Percentiles rank a stretch among this genome's conserved stretches.
phyloP scores from a whole-genome alignment of 163 green algal genomes.

The Coccomyxa subellipsoidea region DNA sequence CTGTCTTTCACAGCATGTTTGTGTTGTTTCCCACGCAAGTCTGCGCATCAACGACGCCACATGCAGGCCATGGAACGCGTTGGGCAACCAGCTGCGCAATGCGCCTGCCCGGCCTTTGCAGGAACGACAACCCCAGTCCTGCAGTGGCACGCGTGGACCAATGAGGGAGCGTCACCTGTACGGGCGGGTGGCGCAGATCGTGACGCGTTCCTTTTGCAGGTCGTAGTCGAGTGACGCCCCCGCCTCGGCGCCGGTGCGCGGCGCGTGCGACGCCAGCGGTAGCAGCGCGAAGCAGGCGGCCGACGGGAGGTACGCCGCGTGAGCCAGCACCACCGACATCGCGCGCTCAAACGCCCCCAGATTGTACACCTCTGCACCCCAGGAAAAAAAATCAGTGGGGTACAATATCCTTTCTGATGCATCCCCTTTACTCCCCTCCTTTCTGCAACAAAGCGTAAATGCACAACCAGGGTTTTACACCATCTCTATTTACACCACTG shows the following conservation, averaged over 20 bases:
- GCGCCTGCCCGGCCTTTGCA: no score
- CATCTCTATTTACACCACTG: no score
- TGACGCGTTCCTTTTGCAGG: conserved; percentile 47
- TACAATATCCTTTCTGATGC: no score
- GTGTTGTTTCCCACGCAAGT: no score
- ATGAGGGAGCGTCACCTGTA: conserved; percentile 44
- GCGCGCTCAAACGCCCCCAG: conserved; percentile 59
- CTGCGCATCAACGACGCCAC: background rate
- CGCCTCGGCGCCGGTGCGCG: conserved; percentile 55
- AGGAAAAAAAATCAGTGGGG: no score
- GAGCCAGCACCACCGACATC: conserved; percentile 79
- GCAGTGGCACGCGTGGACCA: no score
- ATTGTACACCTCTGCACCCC: conserved; percentile 37
- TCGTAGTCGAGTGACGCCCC: conserved; percentile 80
- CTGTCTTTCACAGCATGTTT: no score
- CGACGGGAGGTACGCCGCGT: conserved; percentile 75
- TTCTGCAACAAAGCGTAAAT: no score
- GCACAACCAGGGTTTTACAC: no score
- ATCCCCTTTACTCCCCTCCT: no score
- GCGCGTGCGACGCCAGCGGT: conserved; percentile 52
- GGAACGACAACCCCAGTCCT: no score
- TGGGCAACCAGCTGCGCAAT: background rate
- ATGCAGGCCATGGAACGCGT: background rate
- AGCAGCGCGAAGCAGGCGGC: conserved; percentile 88
- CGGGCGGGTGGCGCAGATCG: conserved; percentile 43